Evolutionary conservation across 208 protist genomes (phyloP).

Genomic region (Leishmania tarentolae): DNA sequence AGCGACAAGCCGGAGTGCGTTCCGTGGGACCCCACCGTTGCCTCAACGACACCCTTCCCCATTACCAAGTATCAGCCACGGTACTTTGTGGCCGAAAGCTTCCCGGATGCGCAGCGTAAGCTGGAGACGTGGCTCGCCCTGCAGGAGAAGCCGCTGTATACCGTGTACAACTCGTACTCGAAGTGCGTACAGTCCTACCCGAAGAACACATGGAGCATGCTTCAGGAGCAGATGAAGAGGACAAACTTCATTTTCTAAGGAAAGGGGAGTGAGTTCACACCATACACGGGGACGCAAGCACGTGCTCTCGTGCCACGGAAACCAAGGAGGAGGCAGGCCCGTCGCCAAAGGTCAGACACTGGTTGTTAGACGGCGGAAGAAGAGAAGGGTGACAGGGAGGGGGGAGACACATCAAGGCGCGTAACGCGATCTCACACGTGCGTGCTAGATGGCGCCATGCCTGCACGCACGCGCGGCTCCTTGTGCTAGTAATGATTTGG

Average conservation of each 20-base stretch:
- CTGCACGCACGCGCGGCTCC: not conserved
- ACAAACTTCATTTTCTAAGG: constrained; percentile 42
- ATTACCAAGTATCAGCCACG: constrained; percentile 94
- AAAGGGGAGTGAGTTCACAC: not conserved
- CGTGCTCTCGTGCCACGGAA: not conserved
- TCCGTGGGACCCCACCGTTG: constrained; percentile 70
- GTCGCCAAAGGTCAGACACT: not conserved
- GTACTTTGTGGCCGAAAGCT: constrained; percentile 95
- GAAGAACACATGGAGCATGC: constrained; percentile 72
- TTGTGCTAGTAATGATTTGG: not conserved
- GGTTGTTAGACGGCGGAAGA: not conserved
- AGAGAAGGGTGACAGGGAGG: not conserved
- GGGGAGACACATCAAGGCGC: not conserved
- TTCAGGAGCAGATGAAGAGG: constrained; percentile 48
- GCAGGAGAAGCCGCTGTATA: constrained; percentile 82
- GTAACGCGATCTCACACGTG: not conserved
- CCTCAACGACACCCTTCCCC: constrained; percentile 76
- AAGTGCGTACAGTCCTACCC: constrained; percentile 80
- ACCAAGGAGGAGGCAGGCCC: not conserved
- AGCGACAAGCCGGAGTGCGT: constrained; percentile 47
- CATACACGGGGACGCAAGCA: not conserved
- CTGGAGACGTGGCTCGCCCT: constrained; percentile 78
- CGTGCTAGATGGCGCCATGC: not conserved
- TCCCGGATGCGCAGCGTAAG: constrained; percentile 89
- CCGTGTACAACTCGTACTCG: constrained; percentile 93